Evolutionary conservation across 164 flowering plant species (phyloP), one percentile per base, ranked within the genome.

Genomic region (Vitis rupestris): DNA sequence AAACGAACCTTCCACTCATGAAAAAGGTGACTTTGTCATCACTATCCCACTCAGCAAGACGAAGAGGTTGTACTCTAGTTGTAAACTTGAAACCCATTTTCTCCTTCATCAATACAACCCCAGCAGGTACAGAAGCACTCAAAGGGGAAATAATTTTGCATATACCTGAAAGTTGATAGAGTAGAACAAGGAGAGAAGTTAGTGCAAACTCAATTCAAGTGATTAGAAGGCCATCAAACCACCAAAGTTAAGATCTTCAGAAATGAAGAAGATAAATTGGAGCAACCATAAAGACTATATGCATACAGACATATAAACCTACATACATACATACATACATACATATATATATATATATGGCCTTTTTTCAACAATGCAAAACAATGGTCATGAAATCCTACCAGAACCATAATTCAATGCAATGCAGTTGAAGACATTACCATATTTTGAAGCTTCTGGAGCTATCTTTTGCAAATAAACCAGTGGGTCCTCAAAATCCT

Each of bases 141-240:
- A 96, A 54, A 51, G 99, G 99, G 17, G 94, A 93, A 56, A 93
- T 68, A 78, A 96, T 92, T 84, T 96, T 96, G 92, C 98, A 93
- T 63, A 96, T 92, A 61, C 99, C 99, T 96, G 72, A 23, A 23
- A 70, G 70, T 72, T 27, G 53, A 12, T 8, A 51, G 70, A 65
- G 15, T 4, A 3, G 12, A 15, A 12, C 3, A 2, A 11, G 27
- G 11, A 29, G 9, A 51, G 8, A 70, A 56, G 17, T 2, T 0
- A 44, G 44, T 27, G 7, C 47, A 68, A 17, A 7, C 8, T 15
- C 37, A 16, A 27, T 15, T 30, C 16, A 53, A 12, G 31, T 50
- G 59, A 52, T 30, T 50, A 51, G 13, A 63, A 48, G 4, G 4
- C 44, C 44, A 37, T 37, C 44, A 0, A 37, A 37, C 44, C 27